These are phyloP conservation scores for Corymbia calophylla DNA, from an alignment of 441 rosid genomes.

Conservation along the genomic window DNA sequence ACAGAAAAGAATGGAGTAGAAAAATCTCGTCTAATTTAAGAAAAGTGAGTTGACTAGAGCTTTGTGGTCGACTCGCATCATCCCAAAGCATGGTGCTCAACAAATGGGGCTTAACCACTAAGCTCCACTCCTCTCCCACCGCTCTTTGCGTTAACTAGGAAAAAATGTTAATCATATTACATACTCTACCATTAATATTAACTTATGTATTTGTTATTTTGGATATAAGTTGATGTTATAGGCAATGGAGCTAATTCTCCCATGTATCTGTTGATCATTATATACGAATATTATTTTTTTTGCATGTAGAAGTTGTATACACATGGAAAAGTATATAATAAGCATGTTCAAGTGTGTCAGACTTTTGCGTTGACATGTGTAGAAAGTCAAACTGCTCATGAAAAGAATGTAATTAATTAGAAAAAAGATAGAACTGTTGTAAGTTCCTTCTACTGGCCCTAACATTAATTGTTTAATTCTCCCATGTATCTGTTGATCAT, in stretches of 20 bases:
- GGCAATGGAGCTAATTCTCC: rapidly evolving
- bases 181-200: not conserved
- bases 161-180: not conserved
- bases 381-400: too few relatives aligned
- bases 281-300: not conserved
- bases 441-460: too few relatives aligned
- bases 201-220: not conserved
- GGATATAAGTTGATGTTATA: not conserved
- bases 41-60: not conserved
- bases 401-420: too few relatives aligned
- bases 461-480: too few relatives aligned
- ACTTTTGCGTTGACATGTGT: rapidly evolving
- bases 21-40: rapidly evolving
- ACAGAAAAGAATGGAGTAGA: rapidly evolving
- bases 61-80: not conserved
- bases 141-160: not conserved
- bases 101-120: not conserved
- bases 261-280: not conserved
- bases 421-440: too few relatives aligned
- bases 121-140: not conserved
- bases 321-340: not conserved
- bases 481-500: not conserved
- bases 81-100: not conserved
- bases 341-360: not conserved
- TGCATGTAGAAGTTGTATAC: not conserved